These are phyloP conservation scores for Mycena capillaripes DNA, from an alignment of 768 basidiomycete genomes.

Conservation along the genomic window DNA sequence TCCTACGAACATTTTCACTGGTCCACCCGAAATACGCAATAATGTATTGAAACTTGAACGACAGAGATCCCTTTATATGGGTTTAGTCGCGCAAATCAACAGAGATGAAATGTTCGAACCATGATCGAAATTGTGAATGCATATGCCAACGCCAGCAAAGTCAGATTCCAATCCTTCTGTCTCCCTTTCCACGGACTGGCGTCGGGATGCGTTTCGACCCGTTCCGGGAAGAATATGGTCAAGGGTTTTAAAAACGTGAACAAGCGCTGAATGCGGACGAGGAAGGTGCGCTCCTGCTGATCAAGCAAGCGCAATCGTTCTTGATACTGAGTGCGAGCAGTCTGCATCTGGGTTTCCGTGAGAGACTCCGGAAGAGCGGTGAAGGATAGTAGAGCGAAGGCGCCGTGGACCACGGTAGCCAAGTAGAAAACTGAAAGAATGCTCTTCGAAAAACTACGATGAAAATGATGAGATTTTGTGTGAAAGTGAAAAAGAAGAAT, in stretches of 20 bases:
- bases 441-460: slow-evolving; percentile 44
- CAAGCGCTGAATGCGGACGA: slow-evolving; percentile 54
- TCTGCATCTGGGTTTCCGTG: slow-evolving; percentile 55
- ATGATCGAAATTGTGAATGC: slow-evolving; percentile 54
- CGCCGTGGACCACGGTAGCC: slow-evolving; percentile 54
- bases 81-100: neutral
- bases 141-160: slow-evolving; percentile 56
- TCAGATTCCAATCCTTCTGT: slow-evolving; percentile 65
- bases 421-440: slow-evolving; percentile 71
- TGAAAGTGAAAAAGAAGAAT: too few species aligned
- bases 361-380: slow-evolving; percentile 75
- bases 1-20: slow-evolving; percentile 55
- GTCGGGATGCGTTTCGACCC: slow-evolving; percentile 25
- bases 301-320: slow-evolving; percentile 33
- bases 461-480: neutral
- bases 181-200: slow-evolving; percentile 45
- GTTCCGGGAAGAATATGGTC: slow-evolving; percentile 59
- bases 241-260: slow-evolving; percentile 72
- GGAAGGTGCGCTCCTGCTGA: slow-evolving; percentile 35
- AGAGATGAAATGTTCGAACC: slow-evolving; percentile 31
- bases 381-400: slow-evolving; percentile 54
- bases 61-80: slow-evolving; percentile 52
- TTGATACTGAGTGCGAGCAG: slow-evolving; percentile 39
- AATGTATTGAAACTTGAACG: slow-evolving; percentile 63
- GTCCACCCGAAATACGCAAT: slow-evolving; percentile 59